phyloP scores from a whole-genome alignment of 768 basidiomycete species.

The Lyophyllum decastes region DNA sequence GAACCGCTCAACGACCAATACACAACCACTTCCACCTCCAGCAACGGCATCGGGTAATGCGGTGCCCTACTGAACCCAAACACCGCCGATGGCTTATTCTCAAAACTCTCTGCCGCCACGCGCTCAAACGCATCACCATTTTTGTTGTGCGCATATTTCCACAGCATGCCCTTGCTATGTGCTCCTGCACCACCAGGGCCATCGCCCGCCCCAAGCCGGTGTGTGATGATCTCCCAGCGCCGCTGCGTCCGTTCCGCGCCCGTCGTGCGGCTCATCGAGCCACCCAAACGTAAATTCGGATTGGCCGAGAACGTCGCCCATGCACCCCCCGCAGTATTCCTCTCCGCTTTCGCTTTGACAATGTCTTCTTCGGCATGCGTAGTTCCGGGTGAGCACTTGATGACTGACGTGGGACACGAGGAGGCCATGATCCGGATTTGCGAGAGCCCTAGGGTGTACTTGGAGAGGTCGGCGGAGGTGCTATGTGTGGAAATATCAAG shows the following conservation, averaged over 20 bases:
- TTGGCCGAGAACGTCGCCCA: neutral
- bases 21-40: neutral
- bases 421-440: neutral
- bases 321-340: neutral
- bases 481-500: neutral
- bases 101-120: neutral
- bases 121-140: neutral
- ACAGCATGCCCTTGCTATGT: neutral
- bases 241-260: neutral
- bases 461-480: neutral
- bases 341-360: neutral
- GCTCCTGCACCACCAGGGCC: neutral
- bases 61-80: neutral
- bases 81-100: neutral
- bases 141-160: neutral
- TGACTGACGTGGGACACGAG: neutral
- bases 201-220: neutral
- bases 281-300: neutral
- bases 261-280: neutral
- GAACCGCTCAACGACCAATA: neutral
- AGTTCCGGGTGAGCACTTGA: neutral
- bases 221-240: neutral
- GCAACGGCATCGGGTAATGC: neutral
- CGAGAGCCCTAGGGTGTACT: neutral
- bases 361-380: constrained; percentile 2